Evolutionary conservation across 306 rosid genomes (phyloP).

Genomic region (Datisca glomerata): DNA sequence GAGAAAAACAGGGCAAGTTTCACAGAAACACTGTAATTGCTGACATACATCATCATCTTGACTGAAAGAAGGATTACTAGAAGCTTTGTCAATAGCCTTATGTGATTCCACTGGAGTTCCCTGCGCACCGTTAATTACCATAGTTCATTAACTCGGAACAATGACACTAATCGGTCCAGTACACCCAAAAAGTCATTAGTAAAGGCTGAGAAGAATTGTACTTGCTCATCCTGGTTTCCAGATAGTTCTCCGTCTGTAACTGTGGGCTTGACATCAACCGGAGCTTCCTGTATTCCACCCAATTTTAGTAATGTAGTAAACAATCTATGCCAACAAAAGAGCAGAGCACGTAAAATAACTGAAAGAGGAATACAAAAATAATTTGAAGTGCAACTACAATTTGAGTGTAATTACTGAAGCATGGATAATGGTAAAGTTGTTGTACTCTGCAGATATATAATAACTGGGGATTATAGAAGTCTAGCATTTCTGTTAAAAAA

Average conservation of each 20-base stretch:
- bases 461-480: too few species aligned
- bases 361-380: background rate
- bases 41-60: constrained; percentile 46
- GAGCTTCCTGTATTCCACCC: constrained; percentile 54
- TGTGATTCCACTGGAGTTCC: constrained; percentile 44
- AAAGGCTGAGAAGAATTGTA: constrained; percentile 19
- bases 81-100: constrained; percentile 36
- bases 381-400: background rate
- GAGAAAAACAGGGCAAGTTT: background rate
- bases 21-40: constrained; percentile 3
- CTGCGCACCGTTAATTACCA: constrained; percentile 26
- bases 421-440: too few species aligned
- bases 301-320: constrained; percentile 16
- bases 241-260: constrained; percentile 38
- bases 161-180: constrained; percentile 9
- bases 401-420: too few species aligned
- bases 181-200: constrained; percentile 8
- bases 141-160: constrained; percentile 10
- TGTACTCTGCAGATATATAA: too few species aligned
- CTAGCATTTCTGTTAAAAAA: too few species aligned
- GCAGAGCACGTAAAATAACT: constrained; percentile 3
- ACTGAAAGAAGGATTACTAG: constrained; percentile 33
- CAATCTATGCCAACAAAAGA: background rate
- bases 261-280: constrained; percentile 64
- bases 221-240: constrained; percentile 46